Base-by-base conservation (phyloP, 2,329 filamentous ascomycete species). In the Nemania abortiva region DNA sequence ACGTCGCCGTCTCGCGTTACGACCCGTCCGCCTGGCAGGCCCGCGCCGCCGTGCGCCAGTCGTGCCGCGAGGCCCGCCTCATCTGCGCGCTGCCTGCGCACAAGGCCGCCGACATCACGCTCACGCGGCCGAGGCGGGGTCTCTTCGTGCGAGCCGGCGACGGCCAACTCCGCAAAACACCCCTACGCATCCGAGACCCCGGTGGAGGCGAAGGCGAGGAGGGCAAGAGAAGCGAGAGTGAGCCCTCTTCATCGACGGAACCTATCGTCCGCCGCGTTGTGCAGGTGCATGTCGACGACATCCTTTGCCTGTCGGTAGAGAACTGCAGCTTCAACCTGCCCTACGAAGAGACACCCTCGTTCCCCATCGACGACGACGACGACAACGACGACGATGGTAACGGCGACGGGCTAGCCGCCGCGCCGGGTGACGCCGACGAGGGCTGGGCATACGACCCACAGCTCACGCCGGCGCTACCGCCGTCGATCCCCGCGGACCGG, bases 251-350 rank as follows among this genome's bases (percentile, higher is more conserved):
- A 9, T 4, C 31, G 31, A 34, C 31, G 31, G 77, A 77, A 60
- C 72, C 71, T 5, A 67, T 71, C 0, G 74, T 75, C 20, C 65
- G 37, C 22, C 76, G 78, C 11, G 68, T 22, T 9, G 58, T 79
- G 20, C 49, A 67, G 6, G 70, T 79, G 1, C 72, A 74, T 57
- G 37, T 71, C 0, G 71, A 77, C 54, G 78, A 79, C 24, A 60
- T 78, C 11, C 70, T 79, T 2, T 67, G 66, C 50, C 72, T 79
- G 6, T 77, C 75, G 0, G 54, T 78, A 50, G 77, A 79, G 69
- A 79, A 79, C 69, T 79, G 77, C 69, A 79, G 77, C 71, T 79
- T 79, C 70, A 79, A 77, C 59, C 68, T 79, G 5, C 73, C 74
- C 0, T 70, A 66, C 37, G 77, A 79, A 59, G 77, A 79, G 56